These are phyloP conservation scores for Intubia oerlemansii DNA, from an alignment of 2,329 filamentous ascomycete species.

Conservation along the genomic window DNA sequence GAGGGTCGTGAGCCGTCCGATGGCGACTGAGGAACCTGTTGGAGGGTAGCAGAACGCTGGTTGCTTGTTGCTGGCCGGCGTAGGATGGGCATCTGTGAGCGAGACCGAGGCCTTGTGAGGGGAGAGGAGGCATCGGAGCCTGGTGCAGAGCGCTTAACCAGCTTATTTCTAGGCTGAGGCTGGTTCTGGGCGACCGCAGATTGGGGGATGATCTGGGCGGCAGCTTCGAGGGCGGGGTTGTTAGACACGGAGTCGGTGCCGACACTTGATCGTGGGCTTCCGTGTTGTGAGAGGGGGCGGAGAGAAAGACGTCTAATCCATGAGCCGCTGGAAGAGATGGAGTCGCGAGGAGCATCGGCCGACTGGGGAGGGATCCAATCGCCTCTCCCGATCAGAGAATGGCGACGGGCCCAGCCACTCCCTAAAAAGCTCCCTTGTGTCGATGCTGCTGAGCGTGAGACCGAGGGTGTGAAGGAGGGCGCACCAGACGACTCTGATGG, in stretches of 20 bases:
- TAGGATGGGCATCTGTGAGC: constrained; percentile 41
- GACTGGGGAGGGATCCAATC: constrained; percentile 17
- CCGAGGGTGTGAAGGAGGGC: constrained; percentile 11
- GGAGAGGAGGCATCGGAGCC: constrained; percentile 15
- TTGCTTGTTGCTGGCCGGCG: constrained; percentile 61
- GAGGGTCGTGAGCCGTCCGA: too few species aligned
- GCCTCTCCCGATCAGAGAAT: constrained; percentile 19
- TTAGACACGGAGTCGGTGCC: constrained; percentile 42
- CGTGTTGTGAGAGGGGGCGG: constrained; percentile 41
- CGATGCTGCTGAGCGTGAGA: constrained; percentile 13
- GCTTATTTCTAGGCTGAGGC: constrained; percentile 45
- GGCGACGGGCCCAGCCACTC: constrained; percentile 16
- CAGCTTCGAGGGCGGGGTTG: too few species aligned
- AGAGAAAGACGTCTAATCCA: constrained; percentile 55
- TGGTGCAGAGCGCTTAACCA: constrained; percentile 64
- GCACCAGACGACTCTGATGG: constrained; percentile 8
- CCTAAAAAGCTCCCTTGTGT: constrained; percentile 21
- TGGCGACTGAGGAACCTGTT: constrained; percentile 20
- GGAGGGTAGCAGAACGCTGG: constrained; percentile 50
- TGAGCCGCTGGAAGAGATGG: constrained; percentile 38
- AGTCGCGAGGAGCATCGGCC: constrained; percentile 20
- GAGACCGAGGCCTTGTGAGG: constrained; percentile 25
- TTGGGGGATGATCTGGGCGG: too few species aligned
- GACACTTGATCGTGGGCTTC: constrained; percentile 41
- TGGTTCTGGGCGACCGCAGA: too few species aligned